Conservation (phyloP, 2,329 filamentous ascomycete genomes). For the Aspergillus floridensis region DNA sequence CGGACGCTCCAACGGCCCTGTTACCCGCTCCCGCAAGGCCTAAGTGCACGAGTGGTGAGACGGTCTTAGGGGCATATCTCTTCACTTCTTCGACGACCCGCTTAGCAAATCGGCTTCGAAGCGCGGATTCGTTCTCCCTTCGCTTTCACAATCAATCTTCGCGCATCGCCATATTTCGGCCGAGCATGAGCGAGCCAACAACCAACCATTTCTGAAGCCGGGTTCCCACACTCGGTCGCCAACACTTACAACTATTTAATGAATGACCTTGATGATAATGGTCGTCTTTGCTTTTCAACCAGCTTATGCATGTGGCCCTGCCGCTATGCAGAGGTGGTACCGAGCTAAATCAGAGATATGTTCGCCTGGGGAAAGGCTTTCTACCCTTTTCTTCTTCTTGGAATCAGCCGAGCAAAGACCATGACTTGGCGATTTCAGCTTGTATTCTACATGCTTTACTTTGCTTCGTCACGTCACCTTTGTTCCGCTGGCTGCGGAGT, state of each 20-base stretch:
- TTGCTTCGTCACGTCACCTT: constrained; percentile 7
- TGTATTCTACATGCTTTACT: constrained; percentile 22
- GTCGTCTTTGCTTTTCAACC: constrained; percentile 22
- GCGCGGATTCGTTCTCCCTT: background rate
- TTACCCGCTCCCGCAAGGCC: constrained; percentile 49
- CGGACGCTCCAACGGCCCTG: constrained; percentile 43
- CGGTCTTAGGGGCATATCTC: background rate
- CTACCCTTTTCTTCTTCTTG: constrained; percentile 12
- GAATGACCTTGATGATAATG: constrained; percentile 29
- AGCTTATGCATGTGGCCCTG: constrained; percentile 21
- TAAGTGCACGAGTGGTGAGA: constrained; percentile 24
- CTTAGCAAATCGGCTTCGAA: background rate
- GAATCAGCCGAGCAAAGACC: constrained; percentile 4
- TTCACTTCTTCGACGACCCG: background rate
- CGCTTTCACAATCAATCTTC: background rate
- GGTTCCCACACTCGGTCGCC: constrained; percentile 13
- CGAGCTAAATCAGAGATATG: constrained; percentile 15
- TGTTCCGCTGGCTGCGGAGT: constrained; percentile 1
- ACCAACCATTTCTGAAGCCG: constrained; percentile 6
- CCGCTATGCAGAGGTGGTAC: constrained; percentile 17
- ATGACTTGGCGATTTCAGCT: constrained; percentile 9
- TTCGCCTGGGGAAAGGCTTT: constrained; percentile 14
- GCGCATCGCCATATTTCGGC: background rate
- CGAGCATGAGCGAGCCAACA: background rate
- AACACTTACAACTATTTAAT: constrained; percentile 27